Evolutionary conservation across 2,329 filamentous ascomycete species (phyloP), one percentile per base, ranked within the genome.

Genomic region (Talaromyces amestolkiae): DNA sequence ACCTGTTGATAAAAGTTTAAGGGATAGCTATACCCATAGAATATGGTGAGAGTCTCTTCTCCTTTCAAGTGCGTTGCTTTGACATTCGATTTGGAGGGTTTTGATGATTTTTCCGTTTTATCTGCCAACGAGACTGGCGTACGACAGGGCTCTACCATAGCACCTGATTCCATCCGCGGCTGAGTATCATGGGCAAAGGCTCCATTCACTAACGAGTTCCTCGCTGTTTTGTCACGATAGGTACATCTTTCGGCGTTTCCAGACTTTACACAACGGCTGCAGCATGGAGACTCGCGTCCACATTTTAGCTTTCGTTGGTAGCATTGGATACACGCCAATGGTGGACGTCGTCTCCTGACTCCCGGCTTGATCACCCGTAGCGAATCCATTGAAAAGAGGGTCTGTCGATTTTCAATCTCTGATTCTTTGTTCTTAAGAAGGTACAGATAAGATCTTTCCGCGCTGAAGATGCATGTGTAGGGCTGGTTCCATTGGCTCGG

Each of bases 1-100:
- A 62, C 60, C 60, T 62, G 45, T 53, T 51, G 49, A 35, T 62
- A 62, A n/a, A 62, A 53, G n/a, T 62, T 62, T 33, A 62, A 22
- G 19, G 60, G 45, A 54, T 62, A 60, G 24, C 58, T 60, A 60
- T 39, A 60, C 17, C 58, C 58, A 47, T 45, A 60, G 58, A 60
- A 60, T 60, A 31, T 37, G 37, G 58, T 60, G 58, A 19, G 9
- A 47, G 8, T 47, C 19, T 47, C 58, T 60, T 60, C 58, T 60
- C 58, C 58, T 47, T 60, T 60, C 39, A 60, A 47, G 19, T 60
- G 58, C 24, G 58, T 60, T 47, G 22, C 19, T 60, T 47, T 47
- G 24, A 17, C 24, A 19, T 35, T 47, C 39, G 19, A 47, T 5
- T 47, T 60, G 58, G 58, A 60, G 19, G 41, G 35, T 15, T 15